A percentile compares a stretch with the other conserved stretches of the same genome.
Conservation (phyloP, 2,329 filamentous ascomycete genomes). For the Claviceps cyperi region DNA sequence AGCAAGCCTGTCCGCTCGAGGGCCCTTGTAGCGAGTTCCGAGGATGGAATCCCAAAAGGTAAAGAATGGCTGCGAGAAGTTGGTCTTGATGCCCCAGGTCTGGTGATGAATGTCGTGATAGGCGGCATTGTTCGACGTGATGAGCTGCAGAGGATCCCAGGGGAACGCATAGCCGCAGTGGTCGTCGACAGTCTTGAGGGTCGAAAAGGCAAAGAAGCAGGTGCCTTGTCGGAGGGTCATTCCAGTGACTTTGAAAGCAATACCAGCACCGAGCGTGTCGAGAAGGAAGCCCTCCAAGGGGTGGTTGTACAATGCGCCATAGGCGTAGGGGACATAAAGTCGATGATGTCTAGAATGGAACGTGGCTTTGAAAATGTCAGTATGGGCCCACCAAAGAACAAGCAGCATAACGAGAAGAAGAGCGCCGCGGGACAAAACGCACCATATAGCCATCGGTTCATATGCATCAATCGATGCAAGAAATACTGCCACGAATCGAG, state of each 20-base stretch:
- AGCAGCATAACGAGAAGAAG: neutral
- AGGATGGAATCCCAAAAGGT: slow-evolving; percentile 84
- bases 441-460: slow-evolving; percentile 97
- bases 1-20: slow-evolving; percentile 26
- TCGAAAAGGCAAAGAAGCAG: slow-evolving; percentile 76
- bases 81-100: slow-evolving; percentile 96
- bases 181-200: slow-evolving; percentile 93
- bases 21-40: slow-evolving; percentile 70
- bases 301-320: slow-evolving; percentile 93
- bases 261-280: slow-evolving; percentile 74
- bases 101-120: slow-evolving; percentile 99
- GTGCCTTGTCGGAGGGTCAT: slow-evolving; percentile 82
- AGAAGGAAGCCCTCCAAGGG: slow-evolving; percentile 86
- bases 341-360: slow-evolving; percentile 95
- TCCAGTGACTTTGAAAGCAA: slow-evolving; percentile 67
- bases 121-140: slow-evolving; percentile 87
- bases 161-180: slow-evolving; percentile 95
- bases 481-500: slow-evolving; percentile 99
- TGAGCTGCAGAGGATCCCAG: slow-evolving; percentile 82
- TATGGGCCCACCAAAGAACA: no score
- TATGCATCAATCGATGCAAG: slow-evolving; percentile 88
- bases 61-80: slow-evolving; percentile 85
- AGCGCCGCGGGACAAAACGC: slow-evolving; percentile 23
- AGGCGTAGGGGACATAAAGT: slow-evolving; percentile 94
- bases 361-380: slow-evolving; percentile 37